Conservation (phyloP, 192 early-diverging fungal genomes). For the Rhizophagus clarus region DNA sequence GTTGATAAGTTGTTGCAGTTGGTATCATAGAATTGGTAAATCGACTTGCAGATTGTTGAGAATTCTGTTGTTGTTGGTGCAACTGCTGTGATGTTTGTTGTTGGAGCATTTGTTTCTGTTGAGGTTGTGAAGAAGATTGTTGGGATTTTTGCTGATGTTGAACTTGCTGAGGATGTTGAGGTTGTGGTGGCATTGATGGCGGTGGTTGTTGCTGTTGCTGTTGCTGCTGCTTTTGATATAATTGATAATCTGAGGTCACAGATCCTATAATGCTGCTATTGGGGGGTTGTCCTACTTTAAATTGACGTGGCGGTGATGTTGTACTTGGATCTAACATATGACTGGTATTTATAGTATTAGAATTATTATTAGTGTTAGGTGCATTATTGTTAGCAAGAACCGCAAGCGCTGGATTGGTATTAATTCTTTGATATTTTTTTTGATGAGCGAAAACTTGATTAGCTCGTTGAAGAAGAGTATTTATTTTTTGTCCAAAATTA, state of each 20-base stretch:
- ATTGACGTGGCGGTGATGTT: constrained; percentile 11
- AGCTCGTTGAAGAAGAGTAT: constrained; percentile 27
- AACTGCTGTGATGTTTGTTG: neutral
- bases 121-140: neutral
- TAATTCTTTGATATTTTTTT: constrained; percentile 9
- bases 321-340: neutral
- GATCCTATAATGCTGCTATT: neutral
- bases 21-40: neutral
- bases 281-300: neutral
- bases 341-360: neutral
- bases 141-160: neutral
- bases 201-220: neutral
- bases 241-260: neutral
- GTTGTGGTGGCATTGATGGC: neutral
- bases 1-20: constrained; percentile 9
- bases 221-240: neutral
- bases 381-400: neutral
- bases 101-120: constrained; percentile 3
- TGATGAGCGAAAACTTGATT: constrained; percentile 8
- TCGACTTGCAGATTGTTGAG: constrained; percentile 1
- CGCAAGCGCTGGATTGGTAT: neutral
- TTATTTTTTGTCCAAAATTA: neutral
- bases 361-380: constrained; percentile 2
- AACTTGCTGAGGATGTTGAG: neutral
- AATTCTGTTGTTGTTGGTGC: constrained; percentile 1